Evolutionary conservation across 164 flowering plant species (phyloP), one percentile per base, ranked within the genome.

Genomic region (Aristolochia contorta): DNA sequence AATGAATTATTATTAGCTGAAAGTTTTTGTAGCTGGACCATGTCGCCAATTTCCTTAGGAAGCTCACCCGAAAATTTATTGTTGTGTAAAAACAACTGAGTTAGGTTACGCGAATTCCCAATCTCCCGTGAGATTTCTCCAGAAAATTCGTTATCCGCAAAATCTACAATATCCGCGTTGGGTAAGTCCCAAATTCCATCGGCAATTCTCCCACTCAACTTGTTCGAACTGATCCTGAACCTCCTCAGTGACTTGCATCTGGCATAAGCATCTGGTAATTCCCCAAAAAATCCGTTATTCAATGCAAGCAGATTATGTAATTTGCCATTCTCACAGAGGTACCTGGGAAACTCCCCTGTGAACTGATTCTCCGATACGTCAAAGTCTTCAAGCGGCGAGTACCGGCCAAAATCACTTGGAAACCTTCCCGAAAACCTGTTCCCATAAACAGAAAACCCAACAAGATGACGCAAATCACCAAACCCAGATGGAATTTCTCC

Each of bases 331-430:
- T 75, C 74, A 63, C 99, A 93, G 59, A 93, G 72, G 80, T 71
- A 85, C 51, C 69, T 66, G 0, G 97, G 99, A 45, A 93, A 86
- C 2, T 19, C 56, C 52, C 99, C 99, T 0, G 97, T 75, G 48
- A 93, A 91, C 30, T 73, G 65, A 67, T 93, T 93, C 65, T 93
- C 97, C 0, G 99, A 93, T 67, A 93, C 82, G 76, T 93, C 99
- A 6, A 93, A 56, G 37, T 77, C 78, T 12, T 43, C 51, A 59
- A 93, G 56, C 0, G 84, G 88, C 0, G 99, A 82, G 59, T 73
- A 82, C n/a, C 86, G 68, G 49, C 97, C 99, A 49, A 93, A 65
- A 61, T 86, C 79, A 3, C 65, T 70, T 0, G 99, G 97, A 47
- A 93, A 78, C 25, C 65, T 69, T 3, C 97, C 99, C 0, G 95